Conservation (phyloP, 2,329 filamentous ascomycete genomes). For the Mollisiaceae sp. region DNA sequence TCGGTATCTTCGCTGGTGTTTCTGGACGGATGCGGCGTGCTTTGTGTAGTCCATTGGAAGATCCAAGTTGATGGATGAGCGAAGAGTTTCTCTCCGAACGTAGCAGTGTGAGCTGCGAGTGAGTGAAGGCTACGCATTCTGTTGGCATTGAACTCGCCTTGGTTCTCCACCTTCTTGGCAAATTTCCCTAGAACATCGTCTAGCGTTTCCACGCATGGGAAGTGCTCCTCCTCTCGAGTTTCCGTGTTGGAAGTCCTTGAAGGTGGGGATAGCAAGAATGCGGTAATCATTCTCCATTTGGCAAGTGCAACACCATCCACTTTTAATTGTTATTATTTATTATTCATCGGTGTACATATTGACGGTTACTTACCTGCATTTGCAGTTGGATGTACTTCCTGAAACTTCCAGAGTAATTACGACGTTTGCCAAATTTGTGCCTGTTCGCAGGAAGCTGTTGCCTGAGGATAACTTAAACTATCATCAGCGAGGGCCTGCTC, state of each 20-base stretch:
- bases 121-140: neutral
- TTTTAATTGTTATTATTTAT: neutral
- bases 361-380: neutral
- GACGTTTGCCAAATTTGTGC: too few relatives aligned
- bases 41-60: neutral
- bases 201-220: neutral
- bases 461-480: too few relatives aligned
- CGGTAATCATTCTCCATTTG: constrained; percentile 3
- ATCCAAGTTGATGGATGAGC: neutral
- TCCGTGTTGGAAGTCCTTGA: neutral
- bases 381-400: neutral
- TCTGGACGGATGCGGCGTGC: neutral
- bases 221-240: neutral
- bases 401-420: too few relatives aligned
- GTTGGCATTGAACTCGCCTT: neutral
- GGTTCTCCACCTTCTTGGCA: constrained; percentile 1
- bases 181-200: neutral
- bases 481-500: too few relatives aligned
- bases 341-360: neutral
- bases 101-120: neutral
- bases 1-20: neutral
- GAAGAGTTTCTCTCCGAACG: neutral
- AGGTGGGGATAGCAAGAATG: constrained; percentile 1
- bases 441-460: too few relatives aligned
- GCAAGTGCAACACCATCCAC: neutral